Base-by-base conservation (phyloP, 257 asterid genomes). In the Buddleja alternifolia region DNA sequence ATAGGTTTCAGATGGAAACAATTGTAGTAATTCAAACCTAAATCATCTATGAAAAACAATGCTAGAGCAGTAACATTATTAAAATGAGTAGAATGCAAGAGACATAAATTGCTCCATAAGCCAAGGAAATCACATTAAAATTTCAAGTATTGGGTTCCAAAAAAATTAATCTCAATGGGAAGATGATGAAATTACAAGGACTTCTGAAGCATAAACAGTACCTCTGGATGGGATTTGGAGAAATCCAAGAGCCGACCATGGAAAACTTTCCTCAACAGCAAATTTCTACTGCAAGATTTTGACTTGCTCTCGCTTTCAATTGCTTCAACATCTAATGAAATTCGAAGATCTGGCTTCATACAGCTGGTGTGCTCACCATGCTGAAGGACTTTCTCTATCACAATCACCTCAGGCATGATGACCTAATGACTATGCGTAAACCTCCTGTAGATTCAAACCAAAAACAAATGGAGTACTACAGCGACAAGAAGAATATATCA, bases 331-430 rank as follows among this genome's bases (percentile, higher is more conserved):
- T 73, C 66, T 71, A 84, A 66, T 40, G 76, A 46, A 7, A 87
- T 72, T 11, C 48, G 71, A 23, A 84, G 69, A 67, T 86, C 95
- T 0, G 97, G 95, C 76, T 74, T 87, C 96, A 90, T 87, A 75
- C 95, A 88, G 63, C 81, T 32, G 0, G 96, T 88, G 59, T 60
- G 79, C 69, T 88, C 99, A 54, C 90, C 99, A 14, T 39, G 82
- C 48, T 48, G 75, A 62, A 85, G 83, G 32, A 77, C 69, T 79
- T 84, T 90, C 82, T 84, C 87, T 12, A 93, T 14, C 76, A 78
- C 85, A 65, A 93, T 82, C 37, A 84, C 96, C 82, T 88, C 97
- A 12, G 95, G 93, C 87, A 93, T 53, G 72, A 93, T 64, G 68
- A 77, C 90, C 82, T 88, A 81, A 83, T 93, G 95, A 24, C 80